phyloP scores from a whole-genome alignment of 2,329 filamentous ascomycete species.

The Aspergillus terreus region DNA sequence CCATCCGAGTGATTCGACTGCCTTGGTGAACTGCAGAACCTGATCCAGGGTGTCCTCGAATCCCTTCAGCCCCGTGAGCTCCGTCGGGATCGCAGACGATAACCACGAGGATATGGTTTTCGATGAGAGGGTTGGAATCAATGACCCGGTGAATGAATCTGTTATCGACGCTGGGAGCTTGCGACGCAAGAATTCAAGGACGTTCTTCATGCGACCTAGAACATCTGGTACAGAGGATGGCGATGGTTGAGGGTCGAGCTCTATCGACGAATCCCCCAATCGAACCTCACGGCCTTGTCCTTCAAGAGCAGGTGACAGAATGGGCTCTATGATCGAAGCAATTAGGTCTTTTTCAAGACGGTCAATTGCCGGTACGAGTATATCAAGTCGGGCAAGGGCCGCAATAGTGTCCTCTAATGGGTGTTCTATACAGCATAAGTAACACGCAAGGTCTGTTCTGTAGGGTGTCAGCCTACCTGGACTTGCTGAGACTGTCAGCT shows the following conservation, averaged over 20 bases:
- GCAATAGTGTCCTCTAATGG: constrained; percentile 29
- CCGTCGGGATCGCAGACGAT: constrained; percentile 69
- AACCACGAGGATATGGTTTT: constrained; percentile 73
- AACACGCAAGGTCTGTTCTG: background rate
- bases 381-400: constrained; percentile 28
- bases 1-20: constrained; percentile 62
- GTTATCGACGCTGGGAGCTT: constrained; percentile 49
- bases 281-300: constrained; percentile 24
- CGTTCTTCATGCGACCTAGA: constrained; percentile 40
- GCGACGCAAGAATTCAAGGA: constrained; percentile 50
- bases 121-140: constrained; percentile 67
- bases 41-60: constrained; percentile 70
- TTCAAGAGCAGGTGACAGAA: constrained; percentile 25
- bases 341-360: constrained; percentile 33
- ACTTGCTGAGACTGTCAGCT: constrained; percentile 54
- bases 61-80: constrained; percentile 63
- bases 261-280: constrained; percentile 23
- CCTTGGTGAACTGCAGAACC: constrained; percentile 61
- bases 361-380: constrained; percentile 27
- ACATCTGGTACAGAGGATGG: constrained; percentile 31
- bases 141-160: constrained; percentile 59
- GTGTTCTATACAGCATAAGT: constrained; percentile 12
- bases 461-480: constrained; percentile 45
- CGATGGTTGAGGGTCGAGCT: constrained; percentile 21
- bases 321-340: constrained; percentile 28